Evolutionary conservation across 352 stramenopile genomes (phyloP).

Genomic region (Chrysophaeum taylorii): DNA sequence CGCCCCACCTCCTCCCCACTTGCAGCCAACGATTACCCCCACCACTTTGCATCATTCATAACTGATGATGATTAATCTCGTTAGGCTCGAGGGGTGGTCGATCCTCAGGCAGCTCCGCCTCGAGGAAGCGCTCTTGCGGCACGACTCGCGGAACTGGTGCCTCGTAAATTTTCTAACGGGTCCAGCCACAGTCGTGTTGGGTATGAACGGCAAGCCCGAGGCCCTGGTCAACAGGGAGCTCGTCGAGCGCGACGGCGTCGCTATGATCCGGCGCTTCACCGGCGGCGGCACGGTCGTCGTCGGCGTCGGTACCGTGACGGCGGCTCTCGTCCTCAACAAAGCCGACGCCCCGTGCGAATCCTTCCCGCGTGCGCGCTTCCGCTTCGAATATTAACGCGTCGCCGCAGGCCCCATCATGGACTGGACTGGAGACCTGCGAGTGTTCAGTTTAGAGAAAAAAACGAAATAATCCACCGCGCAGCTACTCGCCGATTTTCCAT

Average conservation of each 20-base stretch:
- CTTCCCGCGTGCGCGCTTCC: slow-evolving; percentile 23
- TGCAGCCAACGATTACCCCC: too few relatives aligned
- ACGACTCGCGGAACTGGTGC: slow-evolving; percentile 62
- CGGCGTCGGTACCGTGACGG: slow-evolving; percentile 76
- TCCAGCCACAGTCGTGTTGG: slow-evolving; percentile 68
- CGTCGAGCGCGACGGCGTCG: slow-evolving; percentile 58
- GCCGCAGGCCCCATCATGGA: slow-evolving; percentile 32
- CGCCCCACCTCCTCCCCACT: too few relatives aligned
- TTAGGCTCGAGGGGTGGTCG: too few relatives aligned
- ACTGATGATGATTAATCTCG: too few relatives aligned
- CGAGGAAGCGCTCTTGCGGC: slow-evolving; percentile 80
- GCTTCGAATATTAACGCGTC: neutral
- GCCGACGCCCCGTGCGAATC: slow-evolving; percentile 42
- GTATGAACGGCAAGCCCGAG: slow-evolving; percentile 83
- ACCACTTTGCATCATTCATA: too few relatives aligned
- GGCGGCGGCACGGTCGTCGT: slow-evolving; percentile 93
- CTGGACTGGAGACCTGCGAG: slow-evolving; percentile 23
- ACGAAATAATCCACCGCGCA: slow-evolving; percentile 9
- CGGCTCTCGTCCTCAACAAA: slow-evolving; percentile 70
- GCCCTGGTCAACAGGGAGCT: slow-evolving; percentile 65
- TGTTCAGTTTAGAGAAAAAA: slow-evolving; percentile 27
- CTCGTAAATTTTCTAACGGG: slow-evolving; percentile 10
- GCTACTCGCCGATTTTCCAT: neutral
- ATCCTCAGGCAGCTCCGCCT: slow-evolving; percentile 71
- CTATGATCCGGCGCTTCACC: slow-evolving; percentile 68